phyloP scores from a whole-genome alignment of 768 basidiomycete species.

The Phaffia tasmanica region DNA sequence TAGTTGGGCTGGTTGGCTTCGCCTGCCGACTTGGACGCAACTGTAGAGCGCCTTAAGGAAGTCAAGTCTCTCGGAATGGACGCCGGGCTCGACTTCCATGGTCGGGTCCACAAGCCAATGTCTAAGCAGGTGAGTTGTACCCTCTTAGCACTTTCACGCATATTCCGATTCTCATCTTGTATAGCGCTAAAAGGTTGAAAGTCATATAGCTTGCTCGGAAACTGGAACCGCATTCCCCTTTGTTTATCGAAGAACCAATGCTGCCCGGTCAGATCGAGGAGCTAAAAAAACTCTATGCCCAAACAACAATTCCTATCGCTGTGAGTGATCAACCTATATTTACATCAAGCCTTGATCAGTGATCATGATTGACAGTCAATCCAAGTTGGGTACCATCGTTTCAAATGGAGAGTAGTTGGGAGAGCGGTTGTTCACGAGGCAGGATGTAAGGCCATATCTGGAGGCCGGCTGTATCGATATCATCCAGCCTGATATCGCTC shows the following conservation, averaged over 20 bases:
- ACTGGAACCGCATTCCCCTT: conserved; percentile 50
- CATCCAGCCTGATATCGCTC: conserved; percentile 51
- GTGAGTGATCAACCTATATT: conserved; percentile 38
- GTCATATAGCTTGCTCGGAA: conserved; percentile 55
- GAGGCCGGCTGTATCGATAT: conserved; percentile 50
- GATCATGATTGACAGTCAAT: background rate
- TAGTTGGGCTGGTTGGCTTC: conserved; percentile 53
- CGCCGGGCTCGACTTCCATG: conserved; percentile 51
- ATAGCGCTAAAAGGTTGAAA: conserved; percentile 36
- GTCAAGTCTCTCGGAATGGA: conserved; percentile 44
- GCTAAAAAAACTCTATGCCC: conserved; percentile 49
- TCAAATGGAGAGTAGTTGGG: conserved; percentile 28
- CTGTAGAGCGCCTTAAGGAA: conserved; percentile 47
- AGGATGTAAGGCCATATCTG: conserved; percentile 43
- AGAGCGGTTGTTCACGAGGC: conserved; percentile 53
- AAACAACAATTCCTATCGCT: conserved; percentile 52
- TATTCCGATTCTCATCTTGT: conserved; percentile 40
- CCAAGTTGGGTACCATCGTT: background rate
- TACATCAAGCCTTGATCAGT: background rate
- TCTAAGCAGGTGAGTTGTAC: conserved; percentile 54
- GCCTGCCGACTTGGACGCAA: conserved; percentile 46
- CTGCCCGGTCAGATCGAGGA: conserved; percentile 53
- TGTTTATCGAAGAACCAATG: conserved; percentile 59
- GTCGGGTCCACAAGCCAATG: conserved; percentile 57
- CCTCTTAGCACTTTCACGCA: conserved; percentile 48